Evolutionary conservation across 2,329 filamentous ascomycete species (phyloP), one percentile per base, ranked within the genome.

Genomic region (Sporothrix brunneoviolacea): DNA sequence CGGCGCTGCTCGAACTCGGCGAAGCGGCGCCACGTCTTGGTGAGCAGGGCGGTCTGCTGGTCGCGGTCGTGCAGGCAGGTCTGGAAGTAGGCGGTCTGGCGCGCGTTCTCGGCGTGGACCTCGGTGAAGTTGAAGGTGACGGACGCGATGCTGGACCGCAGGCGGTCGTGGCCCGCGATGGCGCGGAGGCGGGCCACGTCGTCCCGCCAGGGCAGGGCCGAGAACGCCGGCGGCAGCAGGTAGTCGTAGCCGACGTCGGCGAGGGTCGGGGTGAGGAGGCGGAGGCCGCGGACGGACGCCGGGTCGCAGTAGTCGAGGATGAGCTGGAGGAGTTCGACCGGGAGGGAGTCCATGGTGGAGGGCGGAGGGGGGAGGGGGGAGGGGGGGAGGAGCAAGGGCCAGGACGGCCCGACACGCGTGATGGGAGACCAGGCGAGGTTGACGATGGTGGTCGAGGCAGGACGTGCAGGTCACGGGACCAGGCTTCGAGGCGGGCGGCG

Each of bases 81-180:
- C 52, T 69, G 62, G 50, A 64, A 62, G 56, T 60, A 64, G 8
- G 61, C 61, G 18, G 60, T 57, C 51, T 68, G 63, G 50, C 66
- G 64, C 51, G 66, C 68, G 54, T 66, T 65, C 49, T 70, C 69
- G 50, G 67, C 66, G 54, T 70, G 64, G 38, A 73, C 56, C 42
- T 69, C 66, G 50, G 69, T 64, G 48, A 76, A 66, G 58, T 73
- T 73, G 58, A 76, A 67, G 51, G 67, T 70, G 53, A 75, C 60
- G 18, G 68, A 65, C 24, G 64, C 63, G 59, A 77, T 70, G 52
- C 64, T 65, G 38, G 59, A 59, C 45, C 68, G 66, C 28, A 75
- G 67, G 6, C 66, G 68, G 35, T 68, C 64, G 54, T 73, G 65
- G 47, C 61, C 60, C 15, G 73, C 69, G 50, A 77, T 72, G 43